Conservation (phyloP, 2,329 filamentous ascomycete genomes). For the Fusarium papillatum region DNA sequence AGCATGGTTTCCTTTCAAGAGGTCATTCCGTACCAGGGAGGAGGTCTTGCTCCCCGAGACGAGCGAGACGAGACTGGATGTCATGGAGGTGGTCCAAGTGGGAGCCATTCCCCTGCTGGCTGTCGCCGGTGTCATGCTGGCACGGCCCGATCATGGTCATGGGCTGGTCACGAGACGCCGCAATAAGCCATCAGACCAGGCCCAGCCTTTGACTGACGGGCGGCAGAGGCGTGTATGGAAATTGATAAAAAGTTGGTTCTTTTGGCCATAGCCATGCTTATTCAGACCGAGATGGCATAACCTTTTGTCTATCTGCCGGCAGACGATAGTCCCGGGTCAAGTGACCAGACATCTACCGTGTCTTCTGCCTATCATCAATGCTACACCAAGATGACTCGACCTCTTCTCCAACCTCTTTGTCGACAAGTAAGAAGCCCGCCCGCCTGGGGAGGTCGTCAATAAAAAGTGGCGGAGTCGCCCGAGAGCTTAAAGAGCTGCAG, state of each 20-base stretch:
- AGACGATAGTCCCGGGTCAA: constrained; percentile 25
- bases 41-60: constrained; percentile 22
- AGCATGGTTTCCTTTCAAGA: constrained; percentile 26
- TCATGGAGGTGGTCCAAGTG: constrained; percentile 13
- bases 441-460: constrained; percentile 7
- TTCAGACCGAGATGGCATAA: constrained; percentile 6
- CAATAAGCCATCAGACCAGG: constrained; percentile 7
- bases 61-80: not conserved
- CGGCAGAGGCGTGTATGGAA: constrained; percentile 22
- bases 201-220: constrained; percentile 15
- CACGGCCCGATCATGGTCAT: constrained; percentile 36
- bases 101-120: constrained; percentile 9
- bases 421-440: constrained; percentile 8
- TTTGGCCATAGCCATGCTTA: constrained; percentile 23
- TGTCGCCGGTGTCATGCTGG: constrained; percentile 25
- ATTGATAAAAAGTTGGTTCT: not conserved
- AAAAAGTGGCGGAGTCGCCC: constrained; percentile 22
- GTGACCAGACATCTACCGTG: constrained; percentile 31
- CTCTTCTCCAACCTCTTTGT: constrained; percentile 4
- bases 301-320: not conserved
- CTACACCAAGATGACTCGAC: constrained; percentile 37
- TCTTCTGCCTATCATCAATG: constrained; percentile 20
- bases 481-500: constrained; percentile 14
- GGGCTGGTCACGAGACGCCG: constrained; percentile 31
- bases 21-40: constrained; percentile 37